Evolutionary conservation across 768 basidiomycete genomes (phyloP), one percentile per base, ranked within the genome.

Genomic region (Phylloporus arenicola): DNA sequence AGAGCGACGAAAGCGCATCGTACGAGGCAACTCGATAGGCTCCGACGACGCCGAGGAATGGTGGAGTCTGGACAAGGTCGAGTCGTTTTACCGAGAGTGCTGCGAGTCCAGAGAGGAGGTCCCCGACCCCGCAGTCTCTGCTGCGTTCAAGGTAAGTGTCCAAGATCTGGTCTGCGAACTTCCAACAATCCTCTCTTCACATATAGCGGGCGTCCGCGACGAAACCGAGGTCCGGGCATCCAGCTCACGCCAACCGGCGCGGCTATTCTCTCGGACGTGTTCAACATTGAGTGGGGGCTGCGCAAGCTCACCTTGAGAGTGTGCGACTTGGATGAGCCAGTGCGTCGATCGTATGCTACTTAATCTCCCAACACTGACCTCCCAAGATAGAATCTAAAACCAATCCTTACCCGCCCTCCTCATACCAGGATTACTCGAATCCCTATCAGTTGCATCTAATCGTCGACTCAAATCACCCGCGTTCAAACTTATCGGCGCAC

Each of bases 321-420:
- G n/a, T n/a, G n/a, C n/a, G n/a, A n/a, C n/a, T n/a, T n/a, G n/a
- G 25, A 25, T 25, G 25, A 25, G 25, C 4, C 25, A 51, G 92
- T 92, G 68, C 6, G 49, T 64, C 38, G 40, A 39, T 20, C 46
- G n/a, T 17, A 1, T 22, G 27, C 42, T 52, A 17, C 24, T 39
- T 43, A 2, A 31, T 22, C 35, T 13, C 35, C 16, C 22, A 22
- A 7, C 42, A 30, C 44, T 57, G 31, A 58, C 20, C 20, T n/a
- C 16, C 9, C 19, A 20, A 10, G 40, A 24, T 61, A 91, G 89
- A 79, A 81, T 39, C 67, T 98, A 43, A 97, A 96, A 71, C 88
- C 88, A 2, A 82, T 98, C 10, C 72, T n/a, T 98, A 1, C 94
- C 97, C 63, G 82, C 93, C 0, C 78, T 98, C 0, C 79, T 97